Evolutionary conservation across 2,329 filamentous ascomycete genomes (phyloP).

Genomic region (Trichoderma pleuroti): DNA sequence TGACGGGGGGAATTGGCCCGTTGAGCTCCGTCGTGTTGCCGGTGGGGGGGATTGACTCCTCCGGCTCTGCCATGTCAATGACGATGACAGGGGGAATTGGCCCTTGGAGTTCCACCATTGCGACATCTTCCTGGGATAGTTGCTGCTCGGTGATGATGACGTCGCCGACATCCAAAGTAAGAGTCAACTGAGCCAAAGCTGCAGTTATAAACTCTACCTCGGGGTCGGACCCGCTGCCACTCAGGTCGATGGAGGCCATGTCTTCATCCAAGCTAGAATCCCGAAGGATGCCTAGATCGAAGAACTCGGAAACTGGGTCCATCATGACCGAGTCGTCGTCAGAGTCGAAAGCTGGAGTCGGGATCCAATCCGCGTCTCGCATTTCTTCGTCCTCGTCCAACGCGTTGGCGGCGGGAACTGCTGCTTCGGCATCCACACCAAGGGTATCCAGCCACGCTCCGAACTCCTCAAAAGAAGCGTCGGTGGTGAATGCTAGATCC

Average conservation of each 20-base stretch:
- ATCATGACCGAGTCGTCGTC: neutral
- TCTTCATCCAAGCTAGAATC: conserved; percentile 2
- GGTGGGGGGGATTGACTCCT: neutral
- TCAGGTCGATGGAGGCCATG: conserved; percentile 1
- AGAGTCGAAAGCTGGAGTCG: neutral
- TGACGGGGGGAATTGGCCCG: neutral
- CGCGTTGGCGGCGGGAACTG: neutral
- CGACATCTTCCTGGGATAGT: conserved; percentile 3
- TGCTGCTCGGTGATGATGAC: conserved; percentile 9
- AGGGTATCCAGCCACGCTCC: neutral
- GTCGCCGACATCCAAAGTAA: neutral
- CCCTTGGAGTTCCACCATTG: conserved; percentile 9
- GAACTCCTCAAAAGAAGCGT: neutral
- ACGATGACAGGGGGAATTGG: conserved; percentile 1
- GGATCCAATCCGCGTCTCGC: neutral
- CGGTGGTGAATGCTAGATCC: neutral
- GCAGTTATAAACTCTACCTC: conserved; percentile 14
- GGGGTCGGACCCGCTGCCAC: neutral
- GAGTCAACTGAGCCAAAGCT: conserved; percentile 14
- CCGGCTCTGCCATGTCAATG: conserved; percentile 2
- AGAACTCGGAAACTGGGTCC: neutral
- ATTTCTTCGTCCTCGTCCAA: conserved; percentile 1
- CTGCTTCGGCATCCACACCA: neutral
- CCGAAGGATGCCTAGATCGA: conserved; percentile 5
- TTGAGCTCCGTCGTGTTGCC: conserved; percentile 7